Evolutionary conservation across 2,329 filamentous ascomycete species (phyloP), one percentile per base, ranked within the genome.

Genomic region (Ceratocystis diversiconidia): DNA sequence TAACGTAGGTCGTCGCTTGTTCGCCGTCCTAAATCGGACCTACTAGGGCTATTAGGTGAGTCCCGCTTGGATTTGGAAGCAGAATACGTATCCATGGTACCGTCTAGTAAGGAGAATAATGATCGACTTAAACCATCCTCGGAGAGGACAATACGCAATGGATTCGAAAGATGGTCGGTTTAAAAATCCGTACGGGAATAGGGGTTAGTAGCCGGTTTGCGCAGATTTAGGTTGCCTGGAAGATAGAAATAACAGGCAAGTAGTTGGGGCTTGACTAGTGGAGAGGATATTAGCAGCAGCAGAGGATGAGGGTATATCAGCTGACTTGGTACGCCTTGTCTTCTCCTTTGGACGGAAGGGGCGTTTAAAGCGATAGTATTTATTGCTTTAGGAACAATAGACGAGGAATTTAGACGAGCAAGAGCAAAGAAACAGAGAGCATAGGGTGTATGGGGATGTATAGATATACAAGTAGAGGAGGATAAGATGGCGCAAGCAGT

Each of bases 91-190:
- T 67, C 66, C 66, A 67, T 67, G 36, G 48, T 62, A 46, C 60
- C 59, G 59, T 67, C 52, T 62, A 65, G 48, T 65, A 44, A 44
- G 44, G 30, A 44, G 60, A 46, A 17, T 52, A 17, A 63, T 28
- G 59, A 62, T 50, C 46, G 12, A 36, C 50, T 46, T 65, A 19
- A 65, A 67, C 66, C 66, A 67, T 67, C 66, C 66, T 67, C 66
- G 43, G 32, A 52, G 57, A 61, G 63, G 63, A 60, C 36, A 60
- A 64, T 57, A 30, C 10, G 17, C 8, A 25, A 7, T 6, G 25
- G 4, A 17, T 60, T 64, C 19, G 6, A n/a, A 7, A 32, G 15
- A 41, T 64, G 7, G 22, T 32, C 22, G 52, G 19, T 15, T 44
- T 6, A n/a, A 25, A 50, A 17, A 32, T 28, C 22, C 15, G 28